Base-by-base conservation (phyloP, 495 filamentous ascomycete genomes). In the Penicillium dipodomyicola region DNA sequence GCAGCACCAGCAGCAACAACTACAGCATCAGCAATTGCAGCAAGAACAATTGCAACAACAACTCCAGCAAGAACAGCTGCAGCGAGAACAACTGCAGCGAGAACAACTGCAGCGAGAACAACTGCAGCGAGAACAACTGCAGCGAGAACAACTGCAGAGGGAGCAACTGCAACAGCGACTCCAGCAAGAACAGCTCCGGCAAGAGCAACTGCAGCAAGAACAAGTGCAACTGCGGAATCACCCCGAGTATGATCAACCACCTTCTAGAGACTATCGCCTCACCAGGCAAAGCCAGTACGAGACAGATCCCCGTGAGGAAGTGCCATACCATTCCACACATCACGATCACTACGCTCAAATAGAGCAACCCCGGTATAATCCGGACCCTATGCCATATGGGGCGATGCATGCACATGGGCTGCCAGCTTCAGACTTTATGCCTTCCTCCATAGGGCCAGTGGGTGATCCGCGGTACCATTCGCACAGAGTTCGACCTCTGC, bases 181-280 rank as follows among this genome's bases (percentile, higher is more conserved):
- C 3, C 43, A 45, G 12, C 43, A 29, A 25, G 23, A 25, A 25
- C 23, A 25, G 23, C 5, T 25, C 23, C 23, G 23, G 23, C 23
- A 25, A 25, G 23, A 25, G 23, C 43, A 47, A 2, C 46, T 19
- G 7, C 46, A 33, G 5, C 25, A 47, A 2, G 30, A 35, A 19
- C 29, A 49, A 4, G 10, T 19, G 9, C 49, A 52, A 40, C 14
- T 15, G 22, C 62, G 69, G 43, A 68, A 65, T 29, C 69, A 65
- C 5, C 63, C 64, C 12, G 67, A 70, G 14, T 72, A 64, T 59
- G 70, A 69, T 8, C 62, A 63, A 32, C 60, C 58, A 33, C 63
- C 63, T 6, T 63, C 68, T 2, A 61, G 56, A 15, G 67, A 74
- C 35, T 66, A 69, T 50, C 67, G 65, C 2, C 43, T 63, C 5